A percentile compares a stretch with the other conserved stretches of the same genome.
phyloP scores from a whole-genome alignment of 208 protist species.

The Crithidia mellificae region DNA sequence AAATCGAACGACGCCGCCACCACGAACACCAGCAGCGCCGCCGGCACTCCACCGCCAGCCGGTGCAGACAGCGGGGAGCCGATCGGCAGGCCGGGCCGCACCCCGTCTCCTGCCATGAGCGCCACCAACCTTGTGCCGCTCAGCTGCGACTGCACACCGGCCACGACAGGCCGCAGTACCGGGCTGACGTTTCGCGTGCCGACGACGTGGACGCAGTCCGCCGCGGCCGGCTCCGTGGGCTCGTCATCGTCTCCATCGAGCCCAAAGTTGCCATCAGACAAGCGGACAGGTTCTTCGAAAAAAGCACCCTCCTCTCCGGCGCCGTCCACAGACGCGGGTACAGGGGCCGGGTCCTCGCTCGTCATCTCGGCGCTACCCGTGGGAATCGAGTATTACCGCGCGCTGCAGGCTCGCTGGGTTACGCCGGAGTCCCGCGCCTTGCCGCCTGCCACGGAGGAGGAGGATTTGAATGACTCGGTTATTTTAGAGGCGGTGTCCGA shows the following conservation, averaged over 20 bases:
- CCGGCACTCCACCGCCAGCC: neutral
- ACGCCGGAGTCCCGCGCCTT: conserved; percentile 20
- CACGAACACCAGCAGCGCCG: neutral
- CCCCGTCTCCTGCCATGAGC: neutral
- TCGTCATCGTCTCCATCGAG: conserved; percentile 9
- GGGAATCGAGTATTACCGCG: conserved; percentile 55
- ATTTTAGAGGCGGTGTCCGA: conserved; percentile 51
- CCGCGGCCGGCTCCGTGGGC: neutral
- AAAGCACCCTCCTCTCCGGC: neutral
- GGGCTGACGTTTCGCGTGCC: conserved; percentile 33
- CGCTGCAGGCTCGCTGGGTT: conserved; percentile 49
- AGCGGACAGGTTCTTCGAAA: neutral
- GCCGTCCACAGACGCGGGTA: neutral
- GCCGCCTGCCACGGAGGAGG: conserved; percentile 32
- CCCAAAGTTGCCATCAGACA: neutral
- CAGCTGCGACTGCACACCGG: conserved; percentile 30
- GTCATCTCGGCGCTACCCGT: conserved; percentile 40
- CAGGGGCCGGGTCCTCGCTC: neutral
- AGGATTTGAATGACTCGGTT: conserved; percentile 47
- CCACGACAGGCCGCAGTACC: conserved; percentile 40
- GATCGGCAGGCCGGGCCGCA: neutral
- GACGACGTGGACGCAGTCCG: conserved; percentile 19
- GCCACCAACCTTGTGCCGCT: conserved; percentile 1
- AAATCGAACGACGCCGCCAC: neutral
- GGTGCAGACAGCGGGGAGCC: neutral